Base-by-base conservation (phyloP, 1,139 yeast species). In the Sporopachydermia cereana region DNA sequence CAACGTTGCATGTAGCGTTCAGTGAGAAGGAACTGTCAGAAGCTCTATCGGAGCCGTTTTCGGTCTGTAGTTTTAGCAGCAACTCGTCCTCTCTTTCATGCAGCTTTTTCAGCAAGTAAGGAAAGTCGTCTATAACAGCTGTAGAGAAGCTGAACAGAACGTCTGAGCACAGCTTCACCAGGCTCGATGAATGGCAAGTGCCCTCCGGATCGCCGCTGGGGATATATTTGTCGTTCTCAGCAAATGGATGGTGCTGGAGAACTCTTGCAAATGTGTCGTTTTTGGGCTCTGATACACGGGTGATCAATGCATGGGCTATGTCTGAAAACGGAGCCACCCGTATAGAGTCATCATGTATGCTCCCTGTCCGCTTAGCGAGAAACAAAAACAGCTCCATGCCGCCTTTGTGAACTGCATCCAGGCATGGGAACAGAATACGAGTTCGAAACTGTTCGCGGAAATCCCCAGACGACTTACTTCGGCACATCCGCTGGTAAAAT, bases 71-170 rank as follows among this genome's bases (percentile, higher is more conserved):
- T 20, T 41, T 30, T 27, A 31, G 44, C 48, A 7, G 61, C 46
- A 81, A 63, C 57, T 91, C 97, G 56, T 91, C 98, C 59, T 91
- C 97, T 14, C 78, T 76, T 53, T 85, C 85, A 53, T 93, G 74
- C 57, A 91, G 74, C 55, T 81, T 83, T 3, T 89, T 83, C 47
- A 91, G 68, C 16, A 89, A 68, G 48, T 85, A 80, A 1, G 96
- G 95, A 41, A 84, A 75, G 55, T 84, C 80, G 7, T 77, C 68
- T 24, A 88, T 76, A 51, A 86, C 78, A 2, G 72, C 66, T 43
- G 72, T 75, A 39, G 83, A 72, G 50, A 86, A 76, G 1, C 60
- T 57, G 52, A 77, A 77, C 48, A 79, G 67, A 17, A 68, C 46
- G 2, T 62, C 56, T 3, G 61, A 53, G 42, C 55, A 50, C 29